Base-by-base conservation (phyloP, 768 basidiomycete genomes). In the Phanerochaete sordida region DNA sequence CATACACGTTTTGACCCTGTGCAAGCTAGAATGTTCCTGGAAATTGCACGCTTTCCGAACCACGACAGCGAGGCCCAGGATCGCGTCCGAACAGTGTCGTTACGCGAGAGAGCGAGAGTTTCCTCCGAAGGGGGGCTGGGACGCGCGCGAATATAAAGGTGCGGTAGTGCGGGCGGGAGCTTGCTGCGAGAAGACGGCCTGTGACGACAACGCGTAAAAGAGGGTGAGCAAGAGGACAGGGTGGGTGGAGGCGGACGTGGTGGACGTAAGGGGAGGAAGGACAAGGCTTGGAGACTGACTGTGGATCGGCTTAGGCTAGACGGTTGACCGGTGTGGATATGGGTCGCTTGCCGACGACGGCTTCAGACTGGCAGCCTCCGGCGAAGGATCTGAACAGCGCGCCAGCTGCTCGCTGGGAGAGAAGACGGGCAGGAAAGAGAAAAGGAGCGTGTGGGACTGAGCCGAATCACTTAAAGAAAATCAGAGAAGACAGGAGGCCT, bases 1-100 rank as follows among this genome's bases (percentile, higher is more conserved):
- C 58, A 52, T 59, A n/a, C 58, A 52, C 58, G 50, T 27, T 53
- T 51, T 50, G 24, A 28, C 28, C n/a, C 37, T 48, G 57, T n/a
- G 47, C 45, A 49, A n/a, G 47, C 44, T 46, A 2, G 39, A 43
- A 43, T 43, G 39, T 43, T 43, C 39, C 19, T 43, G 39, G 39
- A 43, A 16, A 43, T 43, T 43, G 39, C 39, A 43, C 39, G 39
- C 39, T 43, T 43, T 43, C 39, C 39, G 19, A 11, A 43, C 39
- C 11, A 43, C 19, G 39, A 19, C 39, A 4, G 39, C 39, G 39
- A 43, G 39, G 39, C 19, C 11, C 39, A 9, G 39, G 39, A 19
- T 43, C 39, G 19, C 39, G 19, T 19, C 4, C 39, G 19, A 19
- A 16, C 39, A 9, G 39, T 19, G 39, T 19, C 39, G 7, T 9